Percentiles rank a stretch among this genome's conserved stretches.
Conservation (phyloP, 768 basidiomycete species). For the Lactarius deliciosus region DNA sequence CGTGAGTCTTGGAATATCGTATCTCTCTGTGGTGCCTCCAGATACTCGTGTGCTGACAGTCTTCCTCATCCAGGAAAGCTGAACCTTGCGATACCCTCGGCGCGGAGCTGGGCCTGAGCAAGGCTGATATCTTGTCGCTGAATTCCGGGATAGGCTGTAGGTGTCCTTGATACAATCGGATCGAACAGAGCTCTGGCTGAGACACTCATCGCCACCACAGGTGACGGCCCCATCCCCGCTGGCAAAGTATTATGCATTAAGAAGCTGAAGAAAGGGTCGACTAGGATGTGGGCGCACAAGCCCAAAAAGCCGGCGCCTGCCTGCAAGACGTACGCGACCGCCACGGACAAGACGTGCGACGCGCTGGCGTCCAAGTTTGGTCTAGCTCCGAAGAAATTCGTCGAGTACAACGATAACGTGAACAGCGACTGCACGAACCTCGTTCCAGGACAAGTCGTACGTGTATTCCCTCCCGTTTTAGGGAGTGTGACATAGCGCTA, state of each 20-base stretch:
- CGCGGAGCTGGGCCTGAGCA: not conserved
- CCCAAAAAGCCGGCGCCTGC: not conserved
- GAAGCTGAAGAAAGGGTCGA: too few species aligned
- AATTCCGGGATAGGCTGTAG: slow-evolving; percentile 18
- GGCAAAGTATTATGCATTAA: not conserved
- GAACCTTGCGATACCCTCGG: slow-evolving; percentile 10
- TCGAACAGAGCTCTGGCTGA: not conserved
- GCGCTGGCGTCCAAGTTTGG: not conserved
- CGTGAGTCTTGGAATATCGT: not conserved
- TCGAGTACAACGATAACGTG: slow-evolving; percentile 21
- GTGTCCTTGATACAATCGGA: not conserved
- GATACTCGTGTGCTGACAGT: not conserved
- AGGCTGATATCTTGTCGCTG: not conserved
- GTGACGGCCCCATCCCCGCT: not conserved
- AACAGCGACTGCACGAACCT: slow-evolving; percentile 15
- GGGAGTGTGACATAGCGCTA: not conserved
- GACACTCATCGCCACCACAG: not conserved
- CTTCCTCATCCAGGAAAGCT: not conserved
- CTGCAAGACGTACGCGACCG: slow-evolving; percentile 23
- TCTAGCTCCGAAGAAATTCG: not conserved
- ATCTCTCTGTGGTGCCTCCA: not conserved
- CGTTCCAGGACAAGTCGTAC: slow-evolving; percentile 1
- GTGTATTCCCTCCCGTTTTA: not conserved
- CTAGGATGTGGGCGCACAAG: too few species aligned
- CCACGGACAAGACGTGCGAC: slow-evolving; percentile 11